Percentiles rank a stretch among this genome's conserved stretches.
Evolutionary conservation across 2,329 filamentous ascomycete species (phyloP).

Genomic region (Trichoderma aggressivum): DNA sequence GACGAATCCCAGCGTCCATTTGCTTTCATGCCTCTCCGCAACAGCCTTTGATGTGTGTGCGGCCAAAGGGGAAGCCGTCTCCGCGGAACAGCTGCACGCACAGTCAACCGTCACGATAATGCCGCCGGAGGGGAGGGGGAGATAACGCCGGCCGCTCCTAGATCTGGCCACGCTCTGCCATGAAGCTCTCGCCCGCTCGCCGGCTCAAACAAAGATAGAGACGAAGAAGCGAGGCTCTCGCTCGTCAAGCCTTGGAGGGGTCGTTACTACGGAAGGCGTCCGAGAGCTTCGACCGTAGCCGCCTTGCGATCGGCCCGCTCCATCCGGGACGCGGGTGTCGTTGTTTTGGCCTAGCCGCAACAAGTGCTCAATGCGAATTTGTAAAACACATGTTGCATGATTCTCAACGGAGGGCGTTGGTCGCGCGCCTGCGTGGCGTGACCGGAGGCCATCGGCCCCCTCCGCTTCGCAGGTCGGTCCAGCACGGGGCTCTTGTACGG

Average conservation of each 20-base stretch:
- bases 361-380: not conserved
- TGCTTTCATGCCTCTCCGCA: not conserved
- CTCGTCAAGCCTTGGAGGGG: not conserved
- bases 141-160: not conserved
- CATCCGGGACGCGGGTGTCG: not conserved
- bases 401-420: not conserved
- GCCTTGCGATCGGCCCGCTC: not conserved
- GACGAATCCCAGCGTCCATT: not conserved
- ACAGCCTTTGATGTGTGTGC: conserved; percentile 3
- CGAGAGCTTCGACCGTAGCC: not conserved
- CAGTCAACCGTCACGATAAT: not conserved
- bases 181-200: not conserved
- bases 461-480: not conserved
- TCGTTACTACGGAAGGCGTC: not conserved
- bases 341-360: not conserved
- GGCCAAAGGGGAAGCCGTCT: not conserved
- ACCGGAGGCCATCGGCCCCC: not conserved
- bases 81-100: not conserved
- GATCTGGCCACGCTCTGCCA: not conserved
- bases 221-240: not conserved
- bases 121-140: not conserved
- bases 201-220: not conserved
- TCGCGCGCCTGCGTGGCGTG: conserved; percentile 10
- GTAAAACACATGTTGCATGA: not conserved
- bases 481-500: conserved; percentile 1